Evolutionary conservation across 2,329 filamentous ascomycete species (phyloP).

Genomic region (Chaetothyriales sp.): DNA sequence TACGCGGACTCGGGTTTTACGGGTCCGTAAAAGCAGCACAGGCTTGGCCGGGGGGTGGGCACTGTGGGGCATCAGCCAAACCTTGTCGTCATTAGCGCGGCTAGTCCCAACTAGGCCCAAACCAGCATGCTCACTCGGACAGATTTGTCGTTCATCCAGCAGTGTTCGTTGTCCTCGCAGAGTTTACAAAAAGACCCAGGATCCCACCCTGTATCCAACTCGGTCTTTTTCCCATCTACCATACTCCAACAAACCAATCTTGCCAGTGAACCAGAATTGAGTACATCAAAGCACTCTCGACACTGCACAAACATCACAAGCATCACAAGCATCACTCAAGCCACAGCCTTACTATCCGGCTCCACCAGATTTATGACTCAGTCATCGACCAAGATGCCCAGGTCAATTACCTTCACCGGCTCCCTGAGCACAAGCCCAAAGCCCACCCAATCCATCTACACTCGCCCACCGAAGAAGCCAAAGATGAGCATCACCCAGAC

Average conservation of each 20-base stretch:
- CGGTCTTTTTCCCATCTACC: neutral
- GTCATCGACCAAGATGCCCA: slow-evolving; percentile 15
- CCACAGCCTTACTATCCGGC: slow-evolving; percentile 1
- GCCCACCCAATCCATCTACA: slow-evolving; percentile 15
- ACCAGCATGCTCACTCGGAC: neutral
- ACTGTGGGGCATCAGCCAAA: neutral
- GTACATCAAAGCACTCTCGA: neutral
- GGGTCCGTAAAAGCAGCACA: neutral
- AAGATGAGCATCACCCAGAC: slow-evolving; percentile 97
- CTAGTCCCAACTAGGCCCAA: neutral
- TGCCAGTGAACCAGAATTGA: neutral
- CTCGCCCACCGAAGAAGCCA: slow-evolving; percentile 32
- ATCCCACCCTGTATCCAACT: neutral
- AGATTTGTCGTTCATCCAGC: neutral
- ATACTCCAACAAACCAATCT: neutral
- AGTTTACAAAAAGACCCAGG: neutral
- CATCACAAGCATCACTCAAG: slow-evolving; percentile 1
- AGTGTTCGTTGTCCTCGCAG: neutral
- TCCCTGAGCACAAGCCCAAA: slow-evolving; percentile 10
- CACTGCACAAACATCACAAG: neutral
- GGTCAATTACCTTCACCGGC: slow-evolving; percentile 16
- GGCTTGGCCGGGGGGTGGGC: neutral
- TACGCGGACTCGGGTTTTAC: neutral
- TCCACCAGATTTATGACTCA: slow-evolving; percentile 10
- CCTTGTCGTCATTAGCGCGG: neutral